Conservation (phyloP, 768 basidiomycete genomes). For the Brasilioporus rufonigricans region DNA sequence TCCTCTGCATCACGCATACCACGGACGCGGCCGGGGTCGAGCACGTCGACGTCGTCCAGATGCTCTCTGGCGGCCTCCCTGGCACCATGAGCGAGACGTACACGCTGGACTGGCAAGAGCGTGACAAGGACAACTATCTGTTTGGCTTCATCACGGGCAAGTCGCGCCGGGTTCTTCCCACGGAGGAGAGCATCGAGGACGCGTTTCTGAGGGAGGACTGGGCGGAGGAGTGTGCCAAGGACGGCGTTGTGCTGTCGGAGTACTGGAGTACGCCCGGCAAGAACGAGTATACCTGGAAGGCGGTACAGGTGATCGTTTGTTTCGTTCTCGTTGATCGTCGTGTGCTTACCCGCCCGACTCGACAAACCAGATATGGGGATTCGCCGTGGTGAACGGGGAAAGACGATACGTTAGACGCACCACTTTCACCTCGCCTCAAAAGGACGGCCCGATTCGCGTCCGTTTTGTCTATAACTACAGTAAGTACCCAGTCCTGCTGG, state of each 20-base stretch:
- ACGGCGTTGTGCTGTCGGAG: neutral
- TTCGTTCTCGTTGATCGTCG: constrained; percentile 7
- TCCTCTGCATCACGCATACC: constrained; percentile 61
- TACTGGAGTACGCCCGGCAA: neutral
- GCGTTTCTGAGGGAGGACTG: neutral
- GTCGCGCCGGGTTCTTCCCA: neutral
- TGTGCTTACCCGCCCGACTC: neutral
- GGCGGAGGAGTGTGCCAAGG: neutral
- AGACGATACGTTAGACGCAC: constrained; percentile 60
- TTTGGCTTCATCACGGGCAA: constrained; percentile 50
- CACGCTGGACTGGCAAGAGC: constrained; percentile 51
- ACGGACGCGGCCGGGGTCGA: constrained; percentile 58
- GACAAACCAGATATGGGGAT: constrained; percentile 52
- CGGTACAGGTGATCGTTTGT: constrained; percentile 50
- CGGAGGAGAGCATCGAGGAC: neutral
- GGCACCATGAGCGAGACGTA: constrained; percentile 51
- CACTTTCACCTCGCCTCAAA: constrained; percentile 59
- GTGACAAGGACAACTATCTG: constrained; percentile 48
- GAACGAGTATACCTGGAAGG: constrained; percentile 14
- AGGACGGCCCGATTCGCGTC: constrained; percentile 44
- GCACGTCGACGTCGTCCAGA: constrained; percentile 65
- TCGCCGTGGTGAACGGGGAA: constrained; percentile 55
- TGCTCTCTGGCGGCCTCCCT: constrained; percentile 57
- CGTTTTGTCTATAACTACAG: constrained; percentile 68
- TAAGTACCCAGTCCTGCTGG: constrained; percentile 32